Evolutionary conservation across 768 basidiomycete genomes (phyloP).

Genomic region (Candolleomyces aberdarensis): DNA sequence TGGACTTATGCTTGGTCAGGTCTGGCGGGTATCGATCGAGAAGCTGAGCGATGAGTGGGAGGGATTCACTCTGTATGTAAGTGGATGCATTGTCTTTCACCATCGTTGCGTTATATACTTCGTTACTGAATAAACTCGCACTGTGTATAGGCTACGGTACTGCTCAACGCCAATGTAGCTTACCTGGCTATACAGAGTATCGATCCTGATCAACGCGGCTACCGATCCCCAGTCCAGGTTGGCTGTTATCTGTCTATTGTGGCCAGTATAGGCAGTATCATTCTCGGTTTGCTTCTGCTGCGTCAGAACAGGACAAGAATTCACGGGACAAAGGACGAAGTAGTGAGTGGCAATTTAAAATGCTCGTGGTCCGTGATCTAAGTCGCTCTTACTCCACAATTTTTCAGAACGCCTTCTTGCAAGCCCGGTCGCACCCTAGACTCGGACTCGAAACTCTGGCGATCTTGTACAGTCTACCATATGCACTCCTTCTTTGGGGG

Average conservation of each 20-base stretch:
- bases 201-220: conserved; percentile 13
- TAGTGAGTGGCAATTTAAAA: not conserved
- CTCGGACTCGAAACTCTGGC: conserved; percentile 21
- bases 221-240: conserved; percentile 33
- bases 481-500: conserved; percentile 27
- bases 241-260: conserved; percentile 45
- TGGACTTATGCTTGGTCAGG: conserved; percentile 20
- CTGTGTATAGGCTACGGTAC: conserved; percentile 43
- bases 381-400: not conserved
- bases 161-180: conserved; percentile 55
- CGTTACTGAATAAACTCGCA: too few species aligned
- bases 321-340: not conserved
- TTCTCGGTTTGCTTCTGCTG: conserved; percentile 40
- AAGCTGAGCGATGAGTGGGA: conserved; percentile 25
- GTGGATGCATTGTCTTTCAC: not conserved
- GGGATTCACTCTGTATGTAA: conserved; percentile 39
- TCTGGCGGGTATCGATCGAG: conserved; percentile 15
- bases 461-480: conserved; percentile 25
- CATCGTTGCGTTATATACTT: not conserved
- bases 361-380: conserved; percentile 3
- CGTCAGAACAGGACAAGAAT: conserved; percentile 31
- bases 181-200: conserved; percentile 50
- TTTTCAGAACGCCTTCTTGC: conserved; percentile 6
- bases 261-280: conserved; percentile 41
- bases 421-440: conserved; percentile 1